Conservation (phyloP, 805 yeast species). For the Blastobotrys americana region DNA sequence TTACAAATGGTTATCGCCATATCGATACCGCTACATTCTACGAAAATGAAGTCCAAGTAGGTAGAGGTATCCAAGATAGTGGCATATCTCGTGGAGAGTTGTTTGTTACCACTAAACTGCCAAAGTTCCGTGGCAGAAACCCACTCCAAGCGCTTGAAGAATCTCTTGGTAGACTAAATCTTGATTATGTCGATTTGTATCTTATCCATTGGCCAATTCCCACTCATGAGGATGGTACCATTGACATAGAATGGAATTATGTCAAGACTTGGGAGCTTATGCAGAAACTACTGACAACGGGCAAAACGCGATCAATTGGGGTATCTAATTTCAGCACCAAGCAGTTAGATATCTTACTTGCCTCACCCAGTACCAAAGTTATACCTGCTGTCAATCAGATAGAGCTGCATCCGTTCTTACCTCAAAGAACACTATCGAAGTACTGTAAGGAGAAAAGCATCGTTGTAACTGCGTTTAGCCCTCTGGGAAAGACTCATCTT, state of each 20-base stretch:
- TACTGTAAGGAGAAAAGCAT: slow-evolving; percentile 48
- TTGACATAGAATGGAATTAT: slow-evolving; percentile 19
- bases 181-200: slow-evolving; percentile 60
- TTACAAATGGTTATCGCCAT: slow-evolving; percentile 60
- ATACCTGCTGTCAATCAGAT: slow-evolving; percentile 70
- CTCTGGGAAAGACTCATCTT: slow-evolving; percentile 63
- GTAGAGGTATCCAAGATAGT: slow-evolving; percentile 40
- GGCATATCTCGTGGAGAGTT: slow-evolving; percentile 43
- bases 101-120: slow-evolving; percentile 58
- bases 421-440: slow-evolving; percentile 52
- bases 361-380: slow-evolving; percentile 40
- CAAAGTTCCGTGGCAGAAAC: slow-evolving; percentile 36
- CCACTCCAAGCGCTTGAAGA: slow-evolving; percentile 43
- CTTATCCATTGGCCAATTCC: slow-evolving; percentile 63
- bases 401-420: slow-evolving; percentile 67
- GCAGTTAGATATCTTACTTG: slow-evolving; percentile 41
- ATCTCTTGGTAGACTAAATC: slow-evolving; percentile 44
- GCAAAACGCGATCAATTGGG: slow-evolving; percentile 59
- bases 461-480: slow-evolving; percentile 66
- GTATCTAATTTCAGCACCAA: slow-evolving; percentile 48
- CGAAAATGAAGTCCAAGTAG: slow-evolving; percentile 60
- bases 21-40: slow-evolving; percentile 71
- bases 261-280: slow-evolving; percentile 56
- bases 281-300: slow-evolving; percentile 47
- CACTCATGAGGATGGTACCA: slow-evolving; percentile 17